Percentiles rank a stretch among this genome's conserved stretches.
Evolutionary conservation across 2,329 filamentous ascomycete species (phyloP).

Genomic region (Meredithiella fracta): DNA sequence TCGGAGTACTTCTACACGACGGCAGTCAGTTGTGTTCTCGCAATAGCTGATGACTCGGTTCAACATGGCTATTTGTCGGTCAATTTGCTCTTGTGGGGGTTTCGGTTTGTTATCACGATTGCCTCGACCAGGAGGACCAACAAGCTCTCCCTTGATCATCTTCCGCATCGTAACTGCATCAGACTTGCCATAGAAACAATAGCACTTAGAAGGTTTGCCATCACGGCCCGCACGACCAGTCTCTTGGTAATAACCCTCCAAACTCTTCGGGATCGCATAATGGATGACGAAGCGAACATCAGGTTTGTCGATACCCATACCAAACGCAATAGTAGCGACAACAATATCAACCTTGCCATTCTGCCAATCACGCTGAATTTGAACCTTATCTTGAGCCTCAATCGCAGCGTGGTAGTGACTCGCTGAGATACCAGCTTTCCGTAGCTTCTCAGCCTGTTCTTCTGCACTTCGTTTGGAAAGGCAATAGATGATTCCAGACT

Average conservation of each 20-base stretch:
- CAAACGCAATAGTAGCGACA: conserved; percentile 94
- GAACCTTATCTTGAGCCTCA: conserved; percentile 46
- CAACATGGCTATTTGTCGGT: conserved; percentile 71
- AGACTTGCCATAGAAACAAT: conserved; percentile 69
- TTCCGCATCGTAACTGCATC: conserved; percentile 59
- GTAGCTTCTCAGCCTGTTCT: conserved; percentile 54
- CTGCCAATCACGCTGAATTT: conserved; percentile 73
- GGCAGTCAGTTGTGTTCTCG: conserved; percentile 75
- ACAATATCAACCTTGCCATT: conserved; percentile 66
- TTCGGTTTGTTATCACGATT: background rate
- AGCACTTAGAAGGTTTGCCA: conserved; percentile 72
- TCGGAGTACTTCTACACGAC: conserved; percentile 71
- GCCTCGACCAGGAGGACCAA: conserved; percentile 19
- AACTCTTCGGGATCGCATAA: conserved; percentile 77
- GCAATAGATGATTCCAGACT: conserved; percentile 88
- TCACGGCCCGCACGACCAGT: conserved; percentile 90
- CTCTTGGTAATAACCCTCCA: conserved; percentile 97
- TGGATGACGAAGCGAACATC: conserved; percentile 96
- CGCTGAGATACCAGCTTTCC: conserved; percentile 50
- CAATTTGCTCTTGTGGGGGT: conserved; percentile 54
- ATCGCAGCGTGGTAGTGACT: conserved; percentile 78
- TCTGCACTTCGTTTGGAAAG: conserved; percentile 74
- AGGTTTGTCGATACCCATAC: conserved; percentile 98
- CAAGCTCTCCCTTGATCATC: conserved; percentile 72
- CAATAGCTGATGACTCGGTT: conserved; percentile 73